Conservation (phyloP, 1,139 yeast genomes). For the Meyerozyma carpophila region DNA sequence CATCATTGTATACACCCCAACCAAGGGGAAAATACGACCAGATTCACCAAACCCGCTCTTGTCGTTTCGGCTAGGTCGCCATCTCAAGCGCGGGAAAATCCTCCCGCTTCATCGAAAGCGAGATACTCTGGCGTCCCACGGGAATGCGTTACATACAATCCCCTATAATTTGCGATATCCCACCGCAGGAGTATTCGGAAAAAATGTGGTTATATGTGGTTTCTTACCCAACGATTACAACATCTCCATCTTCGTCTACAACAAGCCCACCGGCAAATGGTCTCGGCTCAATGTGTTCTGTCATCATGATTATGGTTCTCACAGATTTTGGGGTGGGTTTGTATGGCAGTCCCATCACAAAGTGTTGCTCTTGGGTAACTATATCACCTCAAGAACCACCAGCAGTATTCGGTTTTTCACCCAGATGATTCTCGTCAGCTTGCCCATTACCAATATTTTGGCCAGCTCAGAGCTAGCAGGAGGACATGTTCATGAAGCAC, state of each 20-base stretch:
- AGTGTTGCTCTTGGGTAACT: constrained; percentile 51
- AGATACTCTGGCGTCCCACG: constrained; percentile 2
- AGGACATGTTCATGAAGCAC: constrained; percentile 12
- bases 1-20: constrained; percentile 35
- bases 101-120: constrained; percentile 21
- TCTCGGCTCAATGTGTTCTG: constrained; percentile 54
- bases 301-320: constrained; percentile 50
- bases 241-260: constrained; percentile 54
- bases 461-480: constrained; percentile 40
- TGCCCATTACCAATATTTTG: constrained; percentile 61
- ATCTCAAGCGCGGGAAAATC: constrained; percentile 27
- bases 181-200: constrained; percentile 59
- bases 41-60: constrained; percentile 27
- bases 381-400: constrained; percentile 40
- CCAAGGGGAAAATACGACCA: constrained; percentile 10
- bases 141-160: constrained; percentile 13
- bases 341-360: constrained; percentile 76
- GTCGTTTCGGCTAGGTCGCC: constrained; percentile 31
- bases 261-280: constrained; percentile 62
- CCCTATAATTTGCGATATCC: constrained; percentile 48
- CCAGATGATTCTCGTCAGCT: constrained; percentile 50
- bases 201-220: constrained; percentile 57
- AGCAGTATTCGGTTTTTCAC: constrained; percentile 59
- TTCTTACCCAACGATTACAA: constrained; percentile 48
- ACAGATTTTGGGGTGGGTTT: constrained; percentile 62